Conservation (phyloP, 2,329 filamentous ascomycete species). For the Stromatinia cepivora region DNA sequence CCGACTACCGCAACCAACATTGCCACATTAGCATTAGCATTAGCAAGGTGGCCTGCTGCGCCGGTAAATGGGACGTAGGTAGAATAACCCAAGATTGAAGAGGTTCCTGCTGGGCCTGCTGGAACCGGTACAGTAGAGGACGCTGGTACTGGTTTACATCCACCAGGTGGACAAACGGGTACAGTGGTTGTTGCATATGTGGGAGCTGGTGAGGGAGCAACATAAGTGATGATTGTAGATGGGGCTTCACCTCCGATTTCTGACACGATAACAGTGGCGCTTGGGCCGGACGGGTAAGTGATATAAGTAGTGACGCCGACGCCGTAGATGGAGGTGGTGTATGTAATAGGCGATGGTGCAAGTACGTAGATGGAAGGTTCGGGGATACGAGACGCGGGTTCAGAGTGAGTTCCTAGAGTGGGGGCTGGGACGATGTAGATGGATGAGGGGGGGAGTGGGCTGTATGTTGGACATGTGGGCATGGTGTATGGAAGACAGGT, state of each 20-base stretch:
- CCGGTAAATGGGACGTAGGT: slow-evolving; percentile 20
- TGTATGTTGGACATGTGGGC: slow-evolving; percentile 27
- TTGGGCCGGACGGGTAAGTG: slow-evolving; percentile 16
- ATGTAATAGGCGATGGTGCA: slow-evolving; percentile 10
- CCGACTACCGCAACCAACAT: not conserved
- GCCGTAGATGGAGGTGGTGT: slow-evolving; percentile 1
- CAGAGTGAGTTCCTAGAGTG: slow-evolving; percentile 10
- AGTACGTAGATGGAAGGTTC: slow-evolving; percentile 21
- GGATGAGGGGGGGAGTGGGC: slow-evolving; percentile 8
- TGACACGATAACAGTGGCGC: slow-evolving; percentile 1
- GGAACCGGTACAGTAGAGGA: not conserved
- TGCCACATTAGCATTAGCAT: not conserved
- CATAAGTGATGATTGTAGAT: slow-evolving; percentile 18
- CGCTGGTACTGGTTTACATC: not conserved
- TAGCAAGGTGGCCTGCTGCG: not conserved
- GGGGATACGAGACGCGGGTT: not conserved
- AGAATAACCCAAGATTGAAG: slow-evolving; percentile 13
- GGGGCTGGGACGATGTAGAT: slow-evolving; percentile 17
- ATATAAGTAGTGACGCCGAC: slow-evolving; percentile 3
- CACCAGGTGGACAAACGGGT: not conserved
- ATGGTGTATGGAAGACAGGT: slow-evolving; percentile 28
- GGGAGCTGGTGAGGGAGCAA: not conserved
- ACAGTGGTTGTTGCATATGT: not conserved
- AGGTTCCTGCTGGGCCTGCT: slow-evolving; percentile 7
- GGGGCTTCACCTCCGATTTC: not conserved